These are phyloP conservation scores for Fistulifera solaris DNA, from an alignment of 108 stramenopile species.

Conservation along the genomic window DNA sequence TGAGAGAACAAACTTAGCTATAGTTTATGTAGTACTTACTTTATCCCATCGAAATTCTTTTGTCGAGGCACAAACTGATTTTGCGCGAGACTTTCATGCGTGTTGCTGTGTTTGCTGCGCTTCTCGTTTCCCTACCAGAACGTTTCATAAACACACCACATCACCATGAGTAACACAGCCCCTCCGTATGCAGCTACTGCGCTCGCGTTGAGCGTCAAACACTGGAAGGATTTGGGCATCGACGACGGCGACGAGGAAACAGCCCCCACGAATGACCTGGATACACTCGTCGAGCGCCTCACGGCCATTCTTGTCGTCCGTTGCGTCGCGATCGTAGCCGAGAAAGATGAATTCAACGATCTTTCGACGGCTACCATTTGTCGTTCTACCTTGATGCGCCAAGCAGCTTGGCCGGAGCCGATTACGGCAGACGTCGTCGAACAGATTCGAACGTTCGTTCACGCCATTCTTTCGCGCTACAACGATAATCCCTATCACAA, in stretches of 20 bases:
- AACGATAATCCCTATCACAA: constrained; percentile 25
- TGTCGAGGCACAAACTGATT: too few species aligned
- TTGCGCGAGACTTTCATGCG: too few species aligned
- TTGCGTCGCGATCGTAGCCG: constrained; percentile 29
- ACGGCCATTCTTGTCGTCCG: constrained; percentile 30
- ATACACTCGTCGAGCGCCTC: constrained; percentile 21
- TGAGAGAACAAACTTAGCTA: too few species aligned
- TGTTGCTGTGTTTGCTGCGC: too few species aligned
- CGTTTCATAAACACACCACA: too few species aligned
- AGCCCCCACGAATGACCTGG: not conserved
- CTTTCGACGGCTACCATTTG: constrained; percentile 13
- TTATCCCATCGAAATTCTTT: too few species aligned
- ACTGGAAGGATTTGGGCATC: not conserved
- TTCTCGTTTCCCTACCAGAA: too few species aligned
- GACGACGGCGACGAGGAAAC: not conserved
- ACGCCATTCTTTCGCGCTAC: constrained; percentile 14
- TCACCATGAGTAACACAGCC: too few species aligned
- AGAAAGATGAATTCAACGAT: constrained; percentile 10
- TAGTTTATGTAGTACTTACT: too few species aligned
- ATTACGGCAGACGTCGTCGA: not conserved
- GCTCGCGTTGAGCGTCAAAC: not conserved
- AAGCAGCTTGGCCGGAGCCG: constrained; percentile 12
- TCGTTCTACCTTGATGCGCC: constrained; percentile 4
- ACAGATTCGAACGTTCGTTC: constrained; percentile 20
- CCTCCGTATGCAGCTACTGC: not conserved